Evolutionary conservation across 2,329 filamentous ascomycete species (phyloP).

Genomic region (Alternaria longipes): DNA sequence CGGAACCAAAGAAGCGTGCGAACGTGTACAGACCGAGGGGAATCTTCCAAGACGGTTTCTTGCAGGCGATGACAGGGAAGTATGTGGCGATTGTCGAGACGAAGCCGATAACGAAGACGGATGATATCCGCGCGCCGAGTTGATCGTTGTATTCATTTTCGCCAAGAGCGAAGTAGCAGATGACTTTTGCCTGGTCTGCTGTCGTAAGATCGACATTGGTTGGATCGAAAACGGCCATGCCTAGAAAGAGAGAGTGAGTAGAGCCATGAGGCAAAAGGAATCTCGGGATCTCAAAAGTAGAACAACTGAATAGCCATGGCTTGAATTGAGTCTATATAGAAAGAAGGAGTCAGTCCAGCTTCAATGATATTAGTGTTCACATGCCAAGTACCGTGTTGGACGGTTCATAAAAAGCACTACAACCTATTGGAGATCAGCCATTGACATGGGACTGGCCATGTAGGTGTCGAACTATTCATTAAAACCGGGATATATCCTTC

Average conservation of each 20-base stretch:
- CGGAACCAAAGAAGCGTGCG: constrained; percentile 13
- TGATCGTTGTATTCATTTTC: constrained; percentile 5
- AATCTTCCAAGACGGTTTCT: constrained; percentile 8
- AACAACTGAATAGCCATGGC: background rate
- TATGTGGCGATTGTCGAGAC: constrained; percentile 3
- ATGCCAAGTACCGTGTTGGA: constrained; percentile 17
- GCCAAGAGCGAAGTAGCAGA: constrained; percentile 6
- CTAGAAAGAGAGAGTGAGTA: background rate
- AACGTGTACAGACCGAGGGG: constrained; percentile 9
- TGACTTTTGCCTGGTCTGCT: background rate
- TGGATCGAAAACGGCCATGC: constrained; percentile 5
- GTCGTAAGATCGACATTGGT: constrained; percentile 6
- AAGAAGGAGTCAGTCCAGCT: background rate
- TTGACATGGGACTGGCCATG: background rate
- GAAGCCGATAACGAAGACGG: constrained; percentile 14
- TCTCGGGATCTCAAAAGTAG: background rate
- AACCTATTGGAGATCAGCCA: background rate
- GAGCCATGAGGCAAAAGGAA: background rate
- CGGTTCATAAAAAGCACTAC: background rate
- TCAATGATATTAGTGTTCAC: background rate
- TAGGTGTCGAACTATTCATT: background rate
- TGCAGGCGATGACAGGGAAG: constrained; percentile 9
- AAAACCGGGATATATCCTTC: background rate
- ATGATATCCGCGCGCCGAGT: background rate
- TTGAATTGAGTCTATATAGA: too few species aligned